These are phyloP conservation scores for Mimosa pudica DNA, from an alignment of 306 rosid genomes.

Conservation along the genomic window DNA sequence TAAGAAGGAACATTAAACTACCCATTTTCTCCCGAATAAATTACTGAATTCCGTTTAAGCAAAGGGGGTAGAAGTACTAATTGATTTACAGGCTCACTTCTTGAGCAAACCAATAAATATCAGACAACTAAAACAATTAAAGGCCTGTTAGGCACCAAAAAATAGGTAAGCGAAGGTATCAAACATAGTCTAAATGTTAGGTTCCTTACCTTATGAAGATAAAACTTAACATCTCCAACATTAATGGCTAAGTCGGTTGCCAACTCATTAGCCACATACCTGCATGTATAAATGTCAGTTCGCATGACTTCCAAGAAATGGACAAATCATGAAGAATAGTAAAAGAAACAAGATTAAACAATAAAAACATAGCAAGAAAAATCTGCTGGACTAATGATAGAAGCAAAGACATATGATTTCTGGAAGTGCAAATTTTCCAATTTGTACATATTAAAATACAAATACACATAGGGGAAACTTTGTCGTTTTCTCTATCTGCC, in stretches of 20 bases:
- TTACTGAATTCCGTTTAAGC: neutral
- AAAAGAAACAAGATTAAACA: neutral
- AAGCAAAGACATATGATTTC: slow-evolving; percentile 9
- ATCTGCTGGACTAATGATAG: slow-evolving; percentile 3
- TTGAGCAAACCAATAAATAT: neutral
- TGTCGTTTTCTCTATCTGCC: neutral
- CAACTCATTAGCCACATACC: slow-evolving; percentile 78
- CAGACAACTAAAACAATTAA: neutral
- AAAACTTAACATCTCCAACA: slow-evolving; percentile 75
- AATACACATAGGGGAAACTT: neutral
- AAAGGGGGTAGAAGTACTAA: neutral
- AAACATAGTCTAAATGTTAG: slow-evolving; percentile 22
- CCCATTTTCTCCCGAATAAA: neutral
- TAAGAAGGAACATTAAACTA: neutral
- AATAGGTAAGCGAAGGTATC: no score
- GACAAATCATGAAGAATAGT: slow-evolving; percentile 1
- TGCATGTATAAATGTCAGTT: slow-evolving; percentile 40
- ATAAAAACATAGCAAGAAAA: neutral
- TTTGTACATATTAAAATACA: slow-evolving; percentile 13
- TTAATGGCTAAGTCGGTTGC: slow-evolving; percentile 71
- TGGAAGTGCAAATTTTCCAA: slow-evolving; percentile 3
- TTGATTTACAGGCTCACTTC: neutral
- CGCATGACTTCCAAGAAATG: slow-evolving; percentile 31
- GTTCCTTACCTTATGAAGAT: slow-evolving; percentile 84
- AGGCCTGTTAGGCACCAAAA: neutral